Evolutionary conservation across 108 stramenopile genomes (phyloP).

Genomic region (Cyclotella cryptica): DNA sequence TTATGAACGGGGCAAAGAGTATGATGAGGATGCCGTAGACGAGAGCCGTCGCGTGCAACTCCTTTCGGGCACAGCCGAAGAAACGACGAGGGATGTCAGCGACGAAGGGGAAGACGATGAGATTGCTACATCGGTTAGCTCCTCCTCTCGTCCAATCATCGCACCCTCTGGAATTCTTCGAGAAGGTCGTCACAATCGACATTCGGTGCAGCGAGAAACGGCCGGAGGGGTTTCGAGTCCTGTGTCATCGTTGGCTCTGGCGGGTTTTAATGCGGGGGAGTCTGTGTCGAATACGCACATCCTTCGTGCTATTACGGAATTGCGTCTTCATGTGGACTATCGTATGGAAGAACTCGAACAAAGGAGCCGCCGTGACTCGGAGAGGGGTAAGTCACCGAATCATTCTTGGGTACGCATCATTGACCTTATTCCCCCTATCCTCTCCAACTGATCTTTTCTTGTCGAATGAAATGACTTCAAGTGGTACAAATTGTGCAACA

Average conservation of each 20-base stretch:
- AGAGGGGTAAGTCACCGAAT: conserved; percentile 27
- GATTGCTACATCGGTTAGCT: conserved; percentile 20
- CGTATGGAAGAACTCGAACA: conserved; percentile 44
- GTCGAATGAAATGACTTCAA: not conserved
- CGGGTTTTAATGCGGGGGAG: conserved; percentile 32
- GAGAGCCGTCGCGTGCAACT: not conserved
- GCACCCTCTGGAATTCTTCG: conserved; percentile 34
- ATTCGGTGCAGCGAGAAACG: conserved; percentile 9
- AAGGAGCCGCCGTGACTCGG: conserved; percentile 35
- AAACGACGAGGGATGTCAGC: not conserved
- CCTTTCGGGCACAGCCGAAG: not conserved
- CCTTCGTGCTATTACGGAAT: conserved; percentile 49
- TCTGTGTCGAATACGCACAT: conserved; percentile 54
- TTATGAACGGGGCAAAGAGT: conserved; percentile 17
- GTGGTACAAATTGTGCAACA: conserved; percentile 52
- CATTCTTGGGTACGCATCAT: not conserved
- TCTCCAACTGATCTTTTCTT: not conserved
- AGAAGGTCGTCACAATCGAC: conserved; percentile 39
- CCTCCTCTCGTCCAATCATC: conserved; percentile 17
- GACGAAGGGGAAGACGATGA: conserved; percentile 23
- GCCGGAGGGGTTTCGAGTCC: conserved; percentile 1
- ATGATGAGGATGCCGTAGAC: not conserved
- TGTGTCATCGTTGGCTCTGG: not conserved
- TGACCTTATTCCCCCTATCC: not conserved
- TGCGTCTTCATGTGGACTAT: conserved; percentile 51